Base-by-base conservation (phyloP, 345 rosid genomes). In the Linum tenue region DNA sequence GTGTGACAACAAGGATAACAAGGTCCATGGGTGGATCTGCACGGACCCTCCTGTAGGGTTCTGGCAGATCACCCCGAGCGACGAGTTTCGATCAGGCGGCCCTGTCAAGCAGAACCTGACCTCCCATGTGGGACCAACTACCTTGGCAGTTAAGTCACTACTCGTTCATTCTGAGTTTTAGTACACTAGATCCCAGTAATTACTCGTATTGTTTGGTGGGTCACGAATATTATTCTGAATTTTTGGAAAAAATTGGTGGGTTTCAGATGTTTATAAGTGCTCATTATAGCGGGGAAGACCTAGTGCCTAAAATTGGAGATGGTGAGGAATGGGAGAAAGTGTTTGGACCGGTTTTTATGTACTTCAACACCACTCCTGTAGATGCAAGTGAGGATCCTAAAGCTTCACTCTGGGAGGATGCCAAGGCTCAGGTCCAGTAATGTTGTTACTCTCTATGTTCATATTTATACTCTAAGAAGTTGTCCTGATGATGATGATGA, bases 261-360 rank as follows among this genome's bases (percentile, higher is more conserved):
- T 1, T 4, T 5, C 68, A 70, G 68, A 58, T 70, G 68, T 70
- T 70, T 56, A 22, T 63, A 2, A 70, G 73, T 38, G 64, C 73
- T 1, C 73, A 70, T 37, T 70, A 70, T 7, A 31, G 57, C 3
- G 68, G 73, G 9, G 63, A 70, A 37, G 73, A 64, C 55, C 17
- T 70, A 64, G 59, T 70, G 9, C 73, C 64, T 3, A 70, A 58
- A 50, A 39, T 70, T n/a, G 64, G 36, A 64, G 16, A 60, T 3
- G 73, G 68, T 2, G 68, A 70, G 63, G 67, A 62, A 10, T 64
- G 73, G 73, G 64, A 70, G 68, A 70, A 70, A 37, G 68, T 70
- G 4, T 70, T 56, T 38, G 68, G 68, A 6, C 73, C 73, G 14
- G 37, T 70, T 37, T 70, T 70, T 57, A 57, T 70, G 31, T 70